A percentile compares a stretch with the other conserved stretches of the same genome.
Conservation (phyloP, 2,329 filamentous ascomycete species). For the Fusarium newnesense region DNA sequence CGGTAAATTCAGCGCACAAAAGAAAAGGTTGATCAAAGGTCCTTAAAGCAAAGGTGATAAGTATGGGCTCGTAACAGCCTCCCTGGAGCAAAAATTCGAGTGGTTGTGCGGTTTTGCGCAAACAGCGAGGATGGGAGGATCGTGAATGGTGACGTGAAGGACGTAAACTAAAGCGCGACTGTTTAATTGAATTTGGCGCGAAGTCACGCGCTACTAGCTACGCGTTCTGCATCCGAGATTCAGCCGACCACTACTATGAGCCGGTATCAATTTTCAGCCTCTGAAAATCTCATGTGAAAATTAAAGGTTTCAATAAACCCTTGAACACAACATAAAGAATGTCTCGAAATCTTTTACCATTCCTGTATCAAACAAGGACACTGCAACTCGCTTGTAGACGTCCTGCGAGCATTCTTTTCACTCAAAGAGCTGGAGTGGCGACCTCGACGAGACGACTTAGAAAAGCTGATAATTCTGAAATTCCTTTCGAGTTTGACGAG, state of each 20-base stretch:
- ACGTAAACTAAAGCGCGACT: constrained; percentile 30
- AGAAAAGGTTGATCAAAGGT: background rate
- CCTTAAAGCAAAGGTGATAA: background rate
- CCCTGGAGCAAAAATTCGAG: background rate
- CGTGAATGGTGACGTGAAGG: constrained; percentile 32
- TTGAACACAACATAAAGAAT: constrained; percentile 45
- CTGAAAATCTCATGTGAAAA: constrained; percentile 24
- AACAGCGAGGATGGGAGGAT: background rate
- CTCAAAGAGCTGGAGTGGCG: constrained; percentile 36
- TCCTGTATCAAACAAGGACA: constrained; percentile 78
- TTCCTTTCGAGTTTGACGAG: constrained; percentile 66
- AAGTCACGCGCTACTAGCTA: constrained; percentile 44
- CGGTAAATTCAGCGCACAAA: background rate
- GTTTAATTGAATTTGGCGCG: constrained; percentile 46
- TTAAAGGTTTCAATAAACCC: background rate
- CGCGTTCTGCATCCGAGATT: constrained; percentile 35
- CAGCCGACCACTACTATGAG: constrained; percentile 16
- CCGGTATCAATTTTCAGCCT: constrained; percentile 30
- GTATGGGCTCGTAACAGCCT: background rate
- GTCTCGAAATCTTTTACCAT: constrained; percentile 67
- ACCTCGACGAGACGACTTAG: constrained; percentile 20
- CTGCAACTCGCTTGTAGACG: constrained; percentile 48
- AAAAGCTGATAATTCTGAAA: constrained; percentile 48
- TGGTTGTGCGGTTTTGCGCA: background rate
- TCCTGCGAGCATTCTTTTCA: constrained; percentile 36